Percentiles rank a stretch among this genome's conserved stretches.
phyloP scores from a whole-genome alignment of 805 yeast species.

The Yarrowia keelungensis region DNA sequence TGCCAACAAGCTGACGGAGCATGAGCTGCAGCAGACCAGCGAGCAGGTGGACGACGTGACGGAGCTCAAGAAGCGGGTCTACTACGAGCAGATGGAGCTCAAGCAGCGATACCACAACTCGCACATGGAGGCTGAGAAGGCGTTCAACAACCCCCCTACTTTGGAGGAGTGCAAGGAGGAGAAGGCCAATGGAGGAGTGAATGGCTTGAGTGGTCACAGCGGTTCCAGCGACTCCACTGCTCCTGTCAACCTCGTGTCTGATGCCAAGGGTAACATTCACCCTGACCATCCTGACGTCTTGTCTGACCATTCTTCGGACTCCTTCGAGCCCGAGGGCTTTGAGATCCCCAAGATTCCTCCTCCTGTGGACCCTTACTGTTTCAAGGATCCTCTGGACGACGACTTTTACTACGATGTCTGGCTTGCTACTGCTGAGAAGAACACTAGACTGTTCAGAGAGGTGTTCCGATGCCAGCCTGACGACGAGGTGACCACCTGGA shows the following conservation, averaged over 20 bases:
- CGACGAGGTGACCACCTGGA: constrained; percentile 88
- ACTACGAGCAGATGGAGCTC: constrained; percentile 42
- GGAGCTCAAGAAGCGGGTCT: constrained; percentile 47
- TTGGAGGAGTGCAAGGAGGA: background rate
- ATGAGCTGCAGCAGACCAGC: constrained; percentile 60
- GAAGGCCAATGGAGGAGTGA: background rate
- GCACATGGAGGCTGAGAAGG: constrained; percentile 32
- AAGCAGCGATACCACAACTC: constrained; percentile 37
- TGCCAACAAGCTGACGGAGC: constrained; percentile 50
- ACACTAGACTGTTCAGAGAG: constrained; percentile 79
- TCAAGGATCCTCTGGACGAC: constrained; percentile 85
- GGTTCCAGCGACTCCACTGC: constrained; percentile 3
- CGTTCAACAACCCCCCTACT: constrained; percentile 1
- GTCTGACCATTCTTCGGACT: background rate
- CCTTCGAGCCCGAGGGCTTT: constrained; percentile 10
- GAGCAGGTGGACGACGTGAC: constrained; percentile 47
- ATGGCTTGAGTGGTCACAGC: constrained; percentile 13
- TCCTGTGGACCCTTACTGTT: constrained; percentile 82
- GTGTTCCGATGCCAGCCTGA: constrained; percentile 97
- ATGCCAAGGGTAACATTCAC: constrained; percentile 8
- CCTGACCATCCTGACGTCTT: background rate
- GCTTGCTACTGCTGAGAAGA: constrained; percentile 81
- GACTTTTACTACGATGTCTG: constrained; percentile 85
- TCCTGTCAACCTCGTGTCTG: constrained; percentile 16
- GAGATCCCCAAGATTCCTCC: constrained; percentile 47